Evolutionary conservation across 2,329 filamentous ascomycete species (phyloP), one percentile per base, ranked within the genome.

Genomic region (Arthroderma sp.): DNA sequence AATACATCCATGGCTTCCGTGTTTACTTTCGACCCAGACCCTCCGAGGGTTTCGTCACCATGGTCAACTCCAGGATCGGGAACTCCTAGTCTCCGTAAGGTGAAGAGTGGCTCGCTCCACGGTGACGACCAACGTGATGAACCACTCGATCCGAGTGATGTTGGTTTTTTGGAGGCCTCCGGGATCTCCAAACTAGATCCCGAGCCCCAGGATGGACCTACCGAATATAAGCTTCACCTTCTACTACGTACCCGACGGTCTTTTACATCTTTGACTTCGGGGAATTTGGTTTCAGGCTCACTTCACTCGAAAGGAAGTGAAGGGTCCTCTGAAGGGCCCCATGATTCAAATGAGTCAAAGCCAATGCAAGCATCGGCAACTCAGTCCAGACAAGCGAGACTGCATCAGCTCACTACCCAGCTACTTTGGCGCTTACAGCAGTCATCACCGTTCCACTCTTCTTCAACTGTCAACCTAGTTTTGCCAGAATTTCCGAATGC

Each of bases 201-300:
- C 8, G 91, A 98, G 62, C 89, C 89, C 4, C 88, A 96, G 59
- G 82, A 93, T 51, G 91, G 91, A 0, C 87, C 91, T 11, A 93
- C 86, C 0, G 91, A 98, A 65, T 98, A 98, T 67, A 98, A 98
- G 63, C 68, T 98, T 37, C 91, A 96, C 65, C 70, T 98, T 4
- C 73, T 96, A 5, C 68, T 95, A 42, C 79, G 87, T 32, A 80
- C 83, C 10, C 75, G 89, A 47, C 76, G 86, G 49, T 77, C 75
- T 5, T 94, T 88, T 61, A 73, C 72, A 32, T 75, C 73, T 30
- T 81, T 81, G 60, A 88, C 78, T 52, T 93, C 86, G 1, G 70
- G 70, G 7, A 64, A 64, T 34, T 62, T 71, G 44, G 65, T 73
- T 10, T 68, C 68, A 6, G 73, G 73, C 3, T 73, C 74, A 2